Base-by-base conservation (phyloP, 129 eudicot species). In the Chrysanthemum seticuspe region DNA sequence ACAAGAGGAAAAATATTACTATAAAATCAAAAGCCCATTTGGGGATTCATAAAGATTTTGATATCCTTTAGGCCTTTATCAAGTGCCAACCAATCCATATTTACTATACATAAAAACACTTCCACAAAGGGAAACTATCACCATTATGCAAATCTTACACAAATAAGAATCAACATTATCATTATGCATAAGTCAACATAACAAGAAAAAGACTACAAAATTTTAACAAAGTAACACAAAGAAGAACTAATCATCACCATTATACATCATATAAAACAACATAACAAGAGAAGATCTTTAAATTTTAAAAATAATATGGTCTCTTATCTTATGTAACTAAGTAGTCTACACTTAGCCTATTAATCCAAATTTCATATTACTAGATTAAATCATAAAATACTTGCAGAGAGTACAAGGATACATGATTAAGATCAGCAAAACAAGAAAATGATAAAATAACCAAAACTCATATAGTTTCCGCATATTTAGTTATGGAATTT, bases 71-170 rank as follows among this genome's bases (percentile, higher is more conserved):
- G 21, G 21, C 21, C 21, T 21, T 73, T 59, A 73, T 62, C 7
- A 74, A 69, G 61, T 72, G 48, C 76, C 47, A 72, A 21, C 4
- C 10, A 45, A 60, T 45, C 59, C 59, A 72, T 21, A 59, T 60
- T 72, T 59, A 67, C 25, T 34, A 7, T 13, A 57, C 16, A 13
- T 57, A 58, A 58, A 40, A 13, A 71, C 44, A 71, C 65, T 49
- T 13, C 11, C 47, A 50, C 47, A 70, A 34, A 29, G 45, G 45
- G 45, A 5, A 6, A 36, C 45, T 36, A 36, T n/a, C n/a, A n/a
- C n/a, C n/a, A n/a, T n/a, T n/a, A n/a, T n/a, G n/a, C n/a, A n/a
- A n/a, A n/a, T n/a, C n/a, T n/a, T 53, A 53, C n/a, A 40, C 6
- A 57, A 18, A 15, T 55, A 51, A 51, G 62, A 59, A 47, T 44